Evolutionary conservation across 1,284 basidiomycete species (phyloP), one percentile per base, ranked within the genome.

Genomic region (Microstroma glucosiphilum): DNA sequence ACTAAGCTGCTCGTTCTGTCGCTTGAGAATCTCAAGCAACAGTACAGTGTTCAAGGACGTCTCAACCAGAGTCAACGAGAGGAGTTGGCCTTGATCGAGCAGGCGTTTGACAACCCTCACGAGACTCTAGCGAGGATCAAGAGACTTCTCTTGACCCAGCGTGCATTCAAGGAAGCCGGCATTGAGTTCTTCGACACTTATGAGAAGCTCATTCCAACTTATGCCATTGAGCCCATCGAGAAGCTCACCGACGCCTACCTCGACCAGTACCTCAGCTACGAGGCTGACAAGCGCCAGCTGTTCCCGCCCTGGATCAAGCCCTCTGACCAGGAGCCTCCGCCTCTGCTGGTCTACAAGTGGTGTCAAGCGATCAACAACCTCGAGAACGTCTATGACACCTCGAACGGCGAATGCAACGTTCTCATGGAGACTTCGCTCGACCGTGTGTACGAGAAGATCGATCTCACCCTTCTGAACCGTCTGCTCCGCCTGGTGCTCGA

Each of bases 261-360:
- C 48, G 73, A 75, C 62, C 76, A 78, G 63, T 79, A 79, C 55
- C 69, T 79, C 26, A 72, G 69, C 19, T 79, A 79, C 69, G 77
- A 79, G 64, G 75, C 76, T 9, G 76, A 78, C 66, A 77, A 76
- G 66, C 75, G 77, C n/a, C 73, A 76, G 59, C 69, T 79, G 19
- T 79, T 79, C 72, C 77, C 77, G 7, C 73, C 77, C 1, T 79
- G 77, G 77, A 76, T 79, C 71, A 79, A 79, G 66, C 77, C 77
- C 2, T 71, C 71, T 63, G 77, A 79, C 59, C 70, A 72, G 49
- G 77, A 79, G 63, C 77, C 77, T 11, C 71, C 75, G 56, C 77
- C 77, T 13, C 58, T 79, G 65, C 69, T 79, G 12, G 77, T 79
- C 53, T 79, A 78, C 72, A 79, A 79, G 64, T 79, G 77, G 77